Conservation (phyloP, 768 basidiomycete species). For the Podaxis sp. region DNA sequence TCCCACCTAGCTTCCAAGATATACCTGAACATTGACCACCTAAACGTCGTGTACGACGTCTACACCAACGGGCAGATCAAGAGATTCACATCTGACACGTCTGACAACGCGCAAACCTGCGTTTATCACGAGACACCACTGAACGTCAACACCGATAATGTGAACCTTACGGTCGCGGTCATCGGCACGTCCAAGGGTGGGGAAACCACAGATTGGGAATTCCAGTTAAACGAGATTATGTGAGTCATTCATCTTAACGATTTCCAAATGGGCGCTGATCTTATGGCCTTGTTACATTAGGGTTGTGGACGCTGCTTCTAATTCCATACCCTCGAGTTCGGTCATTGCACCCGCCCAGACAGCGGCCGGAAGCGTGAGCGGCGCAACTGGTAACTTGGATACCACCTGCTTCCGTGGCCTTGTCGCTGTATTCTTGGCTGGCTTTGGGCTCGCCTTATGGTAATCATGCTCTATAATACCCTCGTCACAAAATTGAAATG, state of each 20-base stretch:
- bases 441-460: neutral
- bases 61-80: neutral
- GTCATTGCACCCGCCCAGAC: neutral
- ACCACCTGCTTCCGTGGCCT: neutral
- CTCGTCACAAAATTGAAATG: neutral
- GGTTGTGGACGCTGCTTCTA: neutral
- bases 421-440: neutral
- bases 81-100: neutral
- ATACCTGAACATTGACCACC: conserved; percentile 7
- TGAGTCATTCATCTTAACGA: neutral
- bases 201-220: conserved; percentile 3
- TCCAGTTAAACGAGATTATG: conserved; percentile 12
- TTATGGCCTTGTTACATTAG: neutral
- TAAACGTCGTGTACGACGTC: conserved; percentile 1
- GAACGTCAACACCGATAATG: neutral
- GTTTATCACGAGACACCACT: neutral
- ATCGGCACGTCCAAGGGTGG: neutral
- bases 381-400: neutral
- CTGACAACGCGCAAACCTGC: neutral
- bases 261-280: neutral
- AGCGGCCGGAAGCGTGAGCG: neutral
- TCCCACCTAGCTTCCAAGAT: neutral
- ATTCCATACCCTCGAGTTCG: neutral
- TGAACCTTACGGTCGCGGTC: conserved; percentile 13
- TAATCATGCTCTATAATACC: too few species aligned